Evolutionary conservation across 2,329 filamentous ascomycete genomes (phyloP).

Genomic region (Thelonectria rubi): DNA sequence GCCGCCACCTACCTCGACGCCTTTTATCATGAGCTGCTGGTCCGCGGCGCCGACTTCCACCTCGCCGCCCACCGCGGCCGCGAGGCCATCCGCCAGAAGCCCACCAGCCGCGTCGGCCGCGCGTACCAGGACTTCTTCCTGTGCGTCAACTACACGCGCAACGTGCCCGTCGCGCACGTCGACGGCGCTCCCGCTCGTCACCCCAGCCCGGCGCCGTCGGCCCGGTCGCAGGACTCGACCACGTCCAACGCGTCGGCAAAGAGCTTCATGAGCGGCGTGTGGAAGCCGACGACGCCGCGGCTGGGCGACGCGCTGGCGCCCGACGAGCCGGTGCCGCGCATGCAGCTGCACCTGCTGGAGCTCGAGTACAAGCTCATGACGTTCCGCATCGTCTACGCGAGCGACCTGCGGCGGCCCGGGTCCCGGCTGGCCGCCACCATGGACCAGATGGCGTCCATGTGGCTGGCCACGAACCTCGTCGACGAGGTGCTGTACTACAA

Average conservation of each 20-base stretch:
- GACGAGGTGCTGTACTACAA: constrained; percentile 24
- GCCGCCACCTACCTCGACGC: constrained; percentile 16
- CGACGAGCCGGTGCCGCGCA: constrained; percentile 15
- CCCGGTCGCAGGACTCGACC: constrained; percentile 11
- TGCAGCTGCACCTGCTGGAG: constrained; percentile 24
- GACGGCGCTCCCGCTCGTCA: constrained; percentile 9
- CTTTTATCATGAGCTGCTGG: constrained; percentile 28
- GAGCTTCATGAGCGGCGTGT: constrained; percentile 14
- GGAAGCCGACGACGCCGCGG: constrained; percentile 17
- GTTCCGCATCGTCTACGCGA: constrained; percentile 21
- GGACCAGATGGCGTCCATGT: constrained; percentile 23
- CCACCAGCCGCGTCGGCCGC: constrained; percentile 5
- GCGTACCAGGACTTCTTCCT: constrained; percentile 43
- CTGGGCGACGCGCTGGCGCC: constrained; percentile 1
- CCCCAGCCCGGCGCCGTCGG: constrained; percentile 20
- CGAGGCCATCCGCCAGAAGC: constrained; percentile 36
- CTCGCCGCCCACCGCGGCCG: constrained; percentile 42
- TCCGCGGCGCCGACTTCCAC: constrained; percentile 41
- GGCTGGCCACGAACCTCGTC: constrained; percentile 24
- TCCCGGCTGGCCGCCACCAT: constrained; percentile 18
- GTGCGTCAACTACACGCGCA: constrained; percentile 44
- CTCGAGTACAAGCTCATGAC: constrained; percentile 27
- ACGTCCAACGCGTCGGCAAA: constrained; percentile 11
- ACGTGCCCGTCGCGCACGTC: constrained; percentile 13
- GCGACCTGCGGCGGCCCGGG: constrained; percentile 11